Evolutionary conservation across 371 early-diverging fungal genomes (phyloP), one percentile per base, ranked within the genome.

Genomic region (Mycotypha africana): DNA sequence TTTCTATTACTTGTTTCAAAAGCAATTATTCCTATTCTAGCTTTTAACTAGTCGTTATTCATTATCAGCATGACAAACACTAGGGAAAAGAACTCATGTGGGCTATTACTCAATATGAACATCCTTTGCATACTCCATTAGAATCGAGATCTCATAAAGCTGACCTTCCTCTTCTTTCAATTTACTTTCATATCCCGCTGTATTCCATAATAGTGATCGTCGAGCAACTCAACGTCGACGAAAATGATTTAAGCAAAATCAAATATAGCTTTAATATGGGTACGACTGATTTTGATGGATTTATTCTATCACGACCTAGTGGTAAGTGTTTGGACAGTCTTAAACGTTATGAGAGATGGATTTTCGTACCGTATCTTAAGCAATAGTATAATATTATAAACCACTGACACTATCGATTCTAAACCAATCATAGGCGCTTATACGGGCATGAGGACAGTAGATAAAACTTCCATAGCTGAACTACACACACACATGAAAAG

Each of bases 361-460:
- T 15, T 30, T 4, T n/a, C n/a, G n/a, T n/a, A n/a, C n/a, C n/a
- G n/a, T n/a, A n/a, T n/a, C n/a, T n/a, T n/a, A n/a, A n/a, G n/a
- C n/a, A n/a, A n/a, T n/a, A n/a, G n/a, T n/a, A n/a, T n/a, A n/a
- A n/a, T n/a, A n/a, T n/a, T n/a, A n/a, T n/a, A n/a, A n/a, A n/a
- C n/a, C n/a, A n/a, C n/a, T n/a, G n/a, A n/a, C n/a, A 42, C n/a
- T 4, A 40, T 20, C 8, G n/a, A 7, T 21, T 6, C 16, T 14
- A 21, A 1, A 15, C 6, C 9, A 22, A 24, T 8, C 22, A 38
- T 25, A 73, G 78, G 74, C 16, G 74, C 78, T 8, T 79, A 79
- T 37, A 79, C 80, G 2, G 66, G 67, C 4, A 74, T 73, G 62
- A 64, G 80, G 16, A 77, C 76, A 1, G 56, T 77, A 2, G 43